phyloP scores from a whole-genome alignment of 345 rosid genomes.

The Syzygium jambos region DNA sequence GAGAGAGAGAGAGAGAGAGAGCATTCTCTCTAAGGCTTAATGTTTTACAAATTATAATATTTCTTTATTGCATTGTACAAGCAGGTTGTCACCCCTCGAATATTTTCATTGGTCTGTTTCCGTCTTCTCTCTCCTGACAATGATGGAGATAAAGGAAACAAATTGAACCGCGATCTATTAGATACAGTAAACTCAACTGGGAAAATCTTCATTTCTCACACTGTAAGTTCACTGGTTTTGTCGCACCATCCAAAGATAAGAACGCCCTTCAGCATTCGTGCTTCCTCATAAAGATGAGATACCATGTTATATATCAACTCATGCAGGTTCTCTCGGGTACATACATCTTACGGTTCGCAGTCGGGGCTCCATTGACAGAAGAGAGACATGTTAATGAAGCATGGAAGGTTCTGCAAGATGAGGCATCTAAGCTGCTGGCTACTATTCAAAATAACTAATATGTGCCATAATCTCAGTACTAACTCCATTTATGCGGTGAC shows the following conservation, averaged over 20 bases:
- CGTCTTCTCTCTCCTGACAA: slow-evolving; percentile 32
- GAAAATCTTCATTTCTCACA: slow-evolving; percentile 71
- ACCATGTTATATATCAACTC: not conserved
- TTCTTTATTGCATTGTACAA: not conserved
- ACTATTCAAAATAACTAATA: not conserved
- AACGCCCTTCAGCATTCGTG: not conserved
- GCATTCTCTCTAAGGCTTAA: not conserved
- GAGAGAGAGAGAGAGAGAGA: not conserved
- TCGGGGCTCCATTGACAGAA: slow-evolving; percentile 88
- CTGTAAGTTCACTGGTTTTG: slow-evolving; percentile 28
- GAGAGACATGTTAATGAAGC: slow-evolving; percentile 74
- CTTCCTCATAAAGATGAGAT: not conserved
- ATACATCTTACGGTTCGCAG: slow-evolving; percentile 57
- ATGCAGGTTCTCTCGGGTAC: slow-evolving; percentile 59
- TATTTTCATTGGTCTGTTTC: slow-evolving; percentile 76
- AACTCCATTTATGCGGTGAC: not conserved
- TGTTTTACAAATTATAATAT: not conserved
- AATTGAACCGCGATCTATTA: slow-evolving; percentile 45
- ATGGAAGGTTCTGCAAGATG: slow-evolving; percentile 60
- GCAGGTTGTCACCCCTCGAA: slow-evolving; percentile 68
- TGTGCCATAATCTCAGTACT: not conserved
- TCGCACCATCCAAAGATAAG: not conserved
- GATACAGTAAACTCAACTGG: slow-evolving; percentile 80
- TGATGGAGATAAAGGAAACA: slow-evolving; percentile 34
- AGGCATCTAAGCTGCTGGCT: slow-evolving; percentile 43